Percentiles rank a stretch among this genome's conserved stretches.
These are phyloP conservation scores for Odontarrhena argentea DNA, from an alignment of 345 rosid species.

Conservation along the genomic window DNA sequence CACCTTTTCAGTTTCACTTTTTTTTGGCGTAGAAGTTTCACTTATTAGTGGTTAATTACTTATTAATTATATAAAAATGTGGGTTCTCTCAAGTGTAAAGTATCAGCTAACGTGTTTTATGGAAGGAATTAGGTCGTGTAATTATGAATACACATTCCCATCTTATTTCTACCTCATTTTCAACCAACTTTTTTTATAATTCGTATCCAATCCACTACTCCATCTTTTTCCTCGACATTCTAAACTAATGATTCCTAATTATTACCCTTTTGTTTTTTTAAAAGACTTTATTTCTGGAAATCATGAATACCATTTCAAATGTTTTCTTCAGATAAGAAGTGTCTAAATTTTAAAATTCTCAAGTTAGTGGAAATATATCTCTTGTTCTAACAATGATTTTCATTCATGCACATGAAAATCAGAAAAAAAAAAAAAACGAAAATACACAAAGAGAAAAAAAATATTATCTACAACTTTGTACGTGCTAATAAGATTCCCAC, in stretches of 20 bases:
- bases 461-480: constrained; percentile 30
- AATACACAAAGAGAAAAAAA: constrained; percentile 6
- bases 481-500: constrained; percentile 37
- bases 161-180: constrained; percentile 18
- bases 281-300: neutral
- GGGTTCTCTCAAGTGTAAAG: constrained; percentile 27
- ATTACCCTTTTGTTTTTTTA: neutral
- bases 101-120: constrained; percentile 33
- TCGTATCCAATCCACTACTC: constrained; percentile 15
- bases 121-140: constrained; percentile 29
- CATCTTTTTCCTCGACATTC: constrained; percentile 17
- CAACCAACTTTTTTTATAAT: neutral
- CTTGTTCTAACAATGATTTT: constrained; percentile 41
- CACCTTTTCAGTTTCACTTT: too few relatives aligned
- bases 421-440: constrained; percentile 10
- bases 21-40: too few relatives aligned
- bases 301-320: neutral
- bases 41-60: too few relatives aligned
- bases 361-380: neutral
- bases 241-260: constrained; percentile 20
- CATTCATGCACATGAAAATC: constrained; percentile 38
- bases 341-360: neutral
- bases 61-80: neutral
- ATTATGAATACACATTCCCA: constrained; percentile 29
- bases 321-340: neutral